A percentile compares a stretch with the other conserved stretches of the same genome.
These are phyloP conservation scores for Taphrina wiesneri DNA, from an alignment of 1,139 yeast genomes.

Conservation along the genomic window DNA sequence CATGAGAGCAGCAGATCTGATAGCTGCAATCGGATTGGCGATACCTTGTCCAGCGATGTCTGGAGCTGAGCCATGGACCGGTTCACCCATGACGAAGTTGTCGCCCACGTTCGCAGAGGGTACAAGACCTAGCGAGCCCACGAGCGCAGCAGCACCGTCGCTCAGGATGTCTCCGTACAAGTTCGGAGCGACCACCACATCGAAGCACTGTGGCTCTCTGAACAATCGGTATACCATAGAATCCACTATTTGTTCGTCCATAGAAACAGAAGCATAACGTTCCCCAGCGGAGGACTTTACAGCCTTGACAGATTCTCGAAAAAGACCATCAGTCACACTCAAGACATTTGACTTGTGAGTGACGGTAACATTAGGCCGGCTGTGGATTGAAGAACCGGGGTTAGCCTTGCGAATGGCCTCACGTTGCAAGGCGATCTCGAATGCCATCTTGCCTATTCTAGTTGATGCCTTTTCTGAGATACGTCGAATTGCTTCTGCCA, in stretches of 20 bases:
- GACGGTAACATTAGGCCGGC: conserved; percentile 75
- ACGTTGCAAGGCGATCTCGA: conserved; percentile 89
- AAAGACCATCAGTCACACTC: conserved; percentile 88
- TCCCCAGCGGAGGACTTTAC: conserved; percentile 64
- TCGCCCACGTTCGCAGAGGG: conserved; percentile 99
- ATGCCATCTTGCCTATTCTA: conserved; percentile 85
- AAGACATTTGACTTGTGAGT: conserved; percentile 96
- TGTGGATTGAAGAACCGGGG: conserved; percentile 47
- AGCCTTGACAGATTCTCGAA: conserved; percentile 84
- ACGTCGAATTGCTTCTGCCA: conserved; percentile 97
- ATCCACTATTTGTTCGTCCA: conserved; percentile 96
- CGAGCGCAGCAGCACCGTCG: conserved; percentile 99
- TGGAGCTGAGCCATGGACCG: conserved; percentile 99
- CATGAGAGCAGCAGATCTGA: conserved; percentile 96
- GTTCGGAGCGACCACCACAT: conserved; percentile 97
- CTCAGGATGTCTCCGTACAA: conserved; percentile 94
- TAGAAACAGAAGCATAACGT: conserved; percentile 53
- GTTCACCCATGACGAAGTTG: conserved; percentile 94
- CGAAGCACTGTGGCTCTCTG: conserved; percentile 95
- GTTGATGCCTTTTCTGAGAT: conserved; percentile 84
- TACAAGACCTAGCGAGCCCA: conserved; percentile 96
- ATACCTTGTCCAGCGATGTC: conserved; percentile 89
- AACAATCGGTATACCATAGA: conserved; percentile 98
- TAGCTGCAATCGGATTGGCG: conserved; percentile 95
- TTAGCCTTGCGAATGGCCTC: conserved; percentile 72